Percentiles rank a stretch among this genome's conserved stretches.
phyloP scores from a whole-genome alignment of 768 basidiomycete species.

The Gloeostereum incarnatum region DNA sequence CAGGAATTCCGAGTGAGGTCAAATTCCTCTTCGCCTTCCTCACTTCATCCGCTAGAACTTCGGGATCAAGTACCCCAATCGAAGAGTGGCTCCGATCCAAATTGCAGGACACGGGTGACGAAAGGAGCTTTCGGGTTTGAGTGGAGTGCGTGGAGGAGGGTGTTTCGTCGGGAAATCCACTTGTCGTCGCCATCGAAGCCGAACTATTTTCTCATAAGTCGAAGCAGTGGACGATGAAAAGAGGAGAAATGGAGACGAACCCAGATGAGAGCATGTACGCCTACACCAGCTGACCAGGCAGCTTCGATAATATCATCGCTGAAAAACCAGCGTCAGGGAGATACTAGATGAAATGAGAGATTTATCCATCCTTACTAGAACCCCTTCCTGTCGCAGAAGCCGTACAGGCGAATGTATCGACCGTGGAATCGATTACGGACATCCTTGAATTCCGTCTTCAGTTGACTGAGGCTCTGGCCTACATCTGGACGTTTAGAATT shows the following conservation, averaged over 20 bases:
- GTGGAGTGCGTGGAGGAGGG: constrained; percentile 40
- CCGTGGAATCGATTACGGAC: constrained; percentile 51
- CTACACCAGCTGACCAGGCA: constrained; percentile 35
- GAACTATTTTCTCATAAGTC: no score
- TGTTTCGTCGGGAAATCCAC: constrained; percentile 47
- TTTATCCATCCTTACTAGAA: constrained; percentile 3
- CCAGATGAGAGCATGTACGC: constrained; percentile 46
- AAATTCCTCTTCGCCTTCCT: constrained; percentile 36
- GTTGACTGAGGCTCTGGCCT: constrained; percentile 49
- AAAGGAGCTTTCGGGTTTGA: constrained; percentile 56
- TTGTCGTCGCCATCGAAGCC: constrained; percentile 36
- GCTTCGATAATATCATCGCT: constrained; percentile 39
- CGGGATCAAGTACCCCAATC: constrained; percentile 44
- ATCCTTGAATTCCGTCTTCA: constrained; percentile 48
- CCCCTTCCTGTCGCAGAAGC: constrained; percentile 27
- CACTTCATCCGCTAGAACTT: constrained; percentile 42
- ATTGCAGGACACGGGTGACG: constrained; percentile 57
- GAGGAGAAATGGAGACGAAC: no score
- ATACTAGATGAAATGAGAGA: not conserved
- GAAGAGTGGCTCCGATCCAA: constrained; percentile 63
- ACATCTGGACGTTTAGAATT: not conserved
- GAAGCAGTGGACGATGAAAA: constrained; percentile 3
- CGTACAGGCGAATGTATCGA: constrained; percentile 57
- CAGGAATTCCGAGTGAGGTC: constrained; percentile 45
- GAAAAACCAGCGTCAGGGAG: not conserved